Evolutionary conservation across 2,329 filamentous ascomycete species (phyloP).

Genomic region (Neopestalotiopsis sp.): DNA sequence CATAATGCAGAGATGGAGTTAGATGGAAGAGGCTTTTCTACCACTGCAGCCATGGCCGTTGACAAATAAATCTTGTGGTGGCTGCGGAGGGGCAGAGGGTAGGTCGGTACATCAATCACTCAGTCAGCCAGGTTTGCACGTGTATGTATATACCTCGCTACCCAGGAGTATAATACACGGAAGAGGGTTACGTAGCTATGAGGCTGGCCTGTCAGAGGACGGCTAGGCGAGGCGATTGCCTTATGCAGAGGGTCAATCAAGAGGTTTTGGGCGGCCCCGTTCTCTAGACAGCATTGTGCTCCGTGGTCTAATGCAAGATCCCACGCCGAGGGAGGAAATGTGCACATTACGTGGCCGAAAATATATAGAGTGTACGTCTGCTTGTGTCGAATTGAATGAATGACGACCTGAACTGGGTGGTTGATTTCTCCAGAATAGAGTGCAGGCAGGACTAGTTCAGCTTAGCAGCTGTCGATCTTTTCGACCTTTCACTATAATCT

Average conservation of each 20-base stretch:
- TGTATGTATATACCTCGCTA: background rate
- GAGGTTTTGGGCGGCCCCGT: background rate
- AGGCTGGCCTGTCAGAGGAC: conserved; percentile 2
- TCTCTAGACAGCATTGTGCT: background rate
- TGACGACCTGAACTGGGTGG: background rate
- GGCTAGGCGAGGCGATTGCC: conserved; percentile 1
- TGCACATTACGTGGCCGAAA: conserved; percentile 2
- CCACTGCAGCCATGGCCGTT: background rate
- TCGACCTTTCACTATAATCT: background rate
- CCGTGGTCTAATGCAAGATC: background rate
- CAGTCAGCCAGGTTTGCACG: background rate
- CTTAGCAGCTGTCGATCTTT: background rate
- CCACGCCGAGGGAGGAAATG: background rate
- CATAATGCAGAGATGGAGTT: background rate
- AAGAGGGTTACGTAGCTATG: background rate
- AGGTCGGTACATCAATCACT: background rate
- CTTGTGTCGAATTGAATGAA: conserved; percentile 8
- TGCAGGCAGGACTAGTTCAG: background rate
- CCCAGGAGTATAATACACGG: no score
- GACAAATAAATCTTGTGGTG: no score
- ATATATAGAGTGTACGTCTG: conserved; percentile 1
- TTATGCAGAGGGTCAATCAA: conserved; percentile 2
- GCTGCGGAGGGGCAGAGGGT: no score
- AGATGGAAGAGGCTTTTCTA: background rate
- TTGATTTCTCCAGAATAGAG: background rate